A percentile compares a stretch with the other conserved stretches of the same genome.
These are phyloP conservation scores for Termitomyces sp. DNA, from an alignment of 768 basidiomycete species.

Conservation along the genomic window DNA sequence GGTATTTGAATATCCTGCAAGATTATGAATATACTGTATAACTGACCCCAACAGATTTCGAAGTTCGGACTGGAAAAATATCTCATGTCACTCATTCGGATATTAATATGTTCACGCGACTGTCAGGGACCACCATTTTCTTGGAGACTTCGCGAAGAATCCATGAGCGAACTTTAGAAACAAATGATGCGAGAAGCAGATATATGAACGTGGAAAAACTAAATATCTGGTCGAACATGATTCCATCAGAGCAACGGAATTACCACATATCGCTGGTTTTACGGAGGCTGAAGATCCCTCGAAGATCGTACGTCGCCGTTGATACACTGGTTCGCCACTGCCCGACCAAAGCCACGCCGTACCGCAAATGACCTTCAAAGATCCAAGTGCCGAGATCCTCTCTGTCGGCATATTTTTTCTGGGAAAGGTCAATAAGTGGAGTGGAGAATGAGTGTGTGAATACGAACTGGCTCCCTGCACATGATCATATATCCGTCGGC, in stretches of 20 bases:
- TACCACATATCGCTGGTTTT: slow-evolving; percentile 27
- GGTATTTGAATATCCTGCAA: neutral
- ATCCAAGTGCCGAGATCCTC: slow-evolving; percentile 46
- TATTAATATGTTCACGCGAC: neutral
- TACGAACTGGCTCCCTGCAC: slow-evolving; percentile 54
- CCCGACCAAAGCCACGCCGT: slow-evolving; percentile 49
- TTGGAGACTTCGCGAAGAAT: neutral
- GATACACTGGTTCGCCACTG: slow-evolving; percentile 42
- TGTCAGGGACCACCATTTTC: neutral
- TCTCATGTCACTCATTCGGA: neutral
- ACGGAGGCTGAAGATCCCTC: slow-evolving; percentile 58
- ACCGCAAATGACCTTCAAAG: slow-evolving; percentile 53
- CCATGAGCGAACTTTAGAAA: neutral
- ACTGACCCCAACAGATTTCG: no score
- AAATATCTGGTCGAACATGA: neutral
- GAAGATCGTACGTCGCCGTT: slow-evolving; percentile 29
- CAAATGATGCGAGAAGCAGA: neutral
- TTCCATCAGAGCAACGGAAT: neutral
- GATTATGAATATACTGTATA: no score
- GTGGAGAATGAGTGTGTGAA: slow-evolving; percentile 1
- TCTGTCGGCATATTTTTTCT: slow-evolving; percentile 40
- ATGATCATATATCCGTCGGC: slow-evolving; percentile 58
- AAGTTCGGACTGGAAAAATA: neutral
- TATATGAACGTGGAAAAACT: neutral
- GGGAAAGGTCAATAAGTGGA: slow-evolving; percentile 1